Percentiles rank a stretch among this genome's conserved stretches.
Evolutionary conservation across 192 early-diverging fungal genomes (phyloP).

Genomic region (Dissophora globulifera): DNA sequence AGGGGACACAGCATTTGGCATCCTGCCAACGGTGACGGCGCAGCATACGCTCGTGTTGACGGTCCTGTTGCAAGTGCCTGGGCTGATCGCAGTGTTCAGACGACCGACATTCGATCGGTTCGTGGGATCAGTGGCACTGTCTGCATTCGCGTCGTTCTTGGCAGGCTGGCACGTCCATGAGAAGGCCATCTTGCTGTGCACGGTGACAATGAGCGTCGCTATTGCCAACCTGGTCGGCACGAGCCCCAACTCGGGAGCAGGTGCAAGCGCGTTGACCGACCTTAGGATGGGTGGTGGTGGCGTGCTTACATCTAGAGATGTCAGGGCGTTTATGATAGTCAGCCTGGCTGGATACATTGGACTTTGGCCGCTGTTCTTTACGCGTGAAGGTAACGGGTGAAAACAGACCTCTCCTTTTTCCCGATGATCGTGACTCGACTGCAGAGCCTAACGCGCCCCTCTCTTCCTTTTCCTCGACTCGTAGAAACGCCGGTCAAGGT

Average conservation of each 20-base stretch:
- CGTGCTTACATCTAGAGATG: constrained; percentile 49
- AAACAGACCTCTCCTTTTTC: no score
- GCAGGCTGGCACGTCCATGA: constrained; percentile 99
- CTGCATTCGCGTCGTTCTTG: constrained; percentile 87
- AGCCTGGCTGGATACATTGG: constrained; percentile 69
- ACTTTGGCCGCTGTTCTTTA: constrained; percentile 79
- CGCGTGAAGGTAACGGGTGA: constrained; percentile 64
- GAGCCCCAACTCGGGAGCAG: constrained; percentile 29
- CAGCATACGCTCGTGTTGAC: constrained; percentile 79
- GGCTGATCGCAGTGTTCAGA: constrained; percentile 36
- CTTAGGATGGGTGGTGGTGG: constrained; percentile 8
- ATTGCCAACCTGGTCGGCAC: constrained; percentile 50
- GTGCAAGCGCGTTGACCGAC: constrained; percentile 10
- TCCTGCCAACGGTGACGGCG: constrained; percentile 81
- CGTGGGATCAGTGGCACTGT: constrained; percentile 77
- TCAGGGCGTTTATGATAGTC: constrained; percentile 71
- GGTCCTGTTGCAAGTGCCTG: constrained; percentile 73
- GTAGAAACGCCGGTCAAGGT: constrained; percentile 62
- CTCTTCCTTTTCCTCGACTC: not conserved
- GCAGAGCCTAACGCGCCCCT: no score
- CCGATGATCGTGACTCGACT: no score
- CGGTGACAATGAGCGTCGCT: constrained; percentile 55
- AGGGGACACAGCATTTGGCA: constrained; percentile 85
- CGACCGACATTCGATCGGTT: constrained; percentile 69
- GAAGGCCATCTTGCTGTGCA: constrained; percentile 89